A percentile compares a stretch with the other conserved stretches of the same genome.
Evolutionary conservation across 768 basidiomycete genomes (phyloP).

Genomic region (Psilocybe tampanensis): DNA sequence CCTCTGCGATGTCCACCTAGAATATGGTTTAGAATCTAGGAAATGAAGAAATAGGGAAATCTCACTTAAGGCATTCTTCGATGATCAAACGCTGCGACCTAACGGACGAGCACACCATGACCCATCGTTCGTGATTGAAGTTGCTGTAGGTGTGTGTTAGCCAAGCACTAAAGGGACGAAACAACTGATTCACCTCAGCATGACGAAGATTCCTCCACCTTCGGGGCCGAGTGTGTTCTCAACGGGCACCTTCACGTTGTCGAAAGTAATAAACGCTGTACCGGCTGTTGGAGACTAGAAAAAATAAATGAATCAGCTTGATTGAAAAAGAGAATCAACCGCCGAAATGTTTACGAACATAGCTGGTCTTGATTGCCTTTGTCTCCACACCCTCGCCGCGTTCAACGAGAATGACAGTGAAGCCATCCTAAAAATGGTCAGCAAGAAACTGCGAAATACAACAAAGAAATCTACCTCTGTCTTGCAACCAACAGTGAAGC

Average conservation of each 20-base stretch:
- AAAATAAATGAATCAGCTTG: neutral
- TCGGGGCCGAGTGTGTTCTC: constrained; percentile 84
- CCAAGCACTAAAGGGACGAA: constrained; percentile 1
- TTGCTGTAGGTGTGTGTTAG: too few species aligned
- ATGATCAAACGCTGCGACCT: constrained; percentile 63
- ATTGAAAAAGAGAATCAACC: neutral
- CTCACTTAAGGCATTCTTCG: constrained; percentile 54
- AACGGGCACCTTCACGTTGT: constrained; percentile 82
- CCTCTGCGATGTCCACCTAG: constrained; percentile 83
- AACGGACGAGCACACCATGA: constrained; percentile 78
- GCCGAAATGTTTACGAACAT: constrained; percentile 28
- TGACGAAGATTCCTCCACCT: constrained; percentile 64
- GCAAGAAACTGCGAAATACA: neutral
- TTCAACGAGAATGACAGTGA: constrained; percentile 87
- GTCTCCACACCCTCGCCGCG: constrained; percentile 83
- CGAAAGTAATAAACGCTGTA: constrained; percentile 76
- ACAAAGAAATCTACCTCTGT: constrained; percentile 43
- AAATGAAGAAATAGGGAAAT: constrained; percentile 4
- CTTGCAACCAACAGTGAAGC: constrained; percentile 70
- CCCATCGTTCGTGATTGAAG: constrained; percentile 96
- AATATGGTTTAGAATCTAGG: constrained; percentile 2
- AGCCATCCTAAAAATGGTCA: constrained; percentile 45
- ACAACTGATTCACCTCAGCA: constrained; percentile 39
- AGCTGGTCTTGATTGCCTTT: constrained; percentile 79
- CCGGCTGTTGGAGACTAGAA: constrained; percentile 75